phyloP scores from a whole-genome alignment of 75 land plant genomes.

The Sequoiadendron giganteum region DNA sequence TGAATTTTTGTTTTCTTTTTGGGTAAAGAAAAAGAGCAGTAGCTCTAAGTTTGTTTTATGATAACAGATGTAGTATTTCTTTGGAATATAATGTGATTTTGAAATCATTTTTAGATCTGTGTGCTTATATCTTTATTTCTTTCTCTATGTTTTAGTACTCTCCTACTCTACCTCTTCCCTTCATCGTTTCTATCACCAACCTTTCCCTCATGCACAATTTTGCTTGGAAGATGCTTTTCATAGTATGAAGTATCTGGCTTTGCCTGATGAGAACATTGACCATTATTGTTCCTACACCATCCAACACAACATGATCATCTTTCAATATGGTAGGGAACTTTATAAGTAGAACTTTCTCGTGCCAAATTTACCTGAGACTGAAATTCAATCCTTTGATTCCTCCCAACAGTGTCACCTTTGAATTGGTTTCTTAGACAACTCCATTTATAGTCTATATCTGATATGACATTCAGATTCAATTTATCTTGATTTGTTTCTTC shows the following conservation, averaged over 20 bases:
- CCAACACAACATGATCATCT: slow-evolving; percentile 36
- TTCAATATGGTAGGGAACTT: background rate
- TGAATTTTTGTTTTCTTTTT: too few relatives aligned
- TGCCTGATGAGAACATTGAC: slow-evolving; percentile 63
- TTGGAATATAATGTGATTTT: too few relatives aligned
- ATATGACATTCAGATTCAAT: background rate
- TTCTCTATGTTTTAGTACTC: too few relatives aligned
- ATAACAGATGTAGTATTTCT: too few relatives aligned
- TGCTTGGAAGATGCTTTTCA: slow-evolving; percentile 83
- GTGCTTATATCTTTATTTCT: too few relatives aligned
- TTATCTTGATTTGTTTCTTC: background rate
- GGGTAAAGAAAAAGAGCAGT: too few relatives aligned
- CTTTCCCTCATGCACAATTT: slow-evolving; percentile 59
- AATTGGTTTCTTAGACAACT: background rate
- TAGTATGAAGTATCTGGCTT: slow-evolving; percentile 71
- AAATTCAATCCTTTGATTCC: slow-evolving; percentile 7
- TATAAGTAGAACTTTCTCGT: slow-evolving; percentile 16
- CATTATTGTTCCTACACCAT: slow-evolving; percentile 29
- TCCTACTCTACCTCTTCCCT: too few relatives aligned
- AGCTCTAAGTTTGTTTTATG: too few relatives aligned
- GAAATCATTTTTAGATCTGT: too few relatives aligned
- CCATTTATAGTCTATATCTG: background rate
- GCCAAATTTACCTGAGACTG: slow-evolving; percentile 1
- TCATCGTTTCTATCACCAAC: slow-evolving; percentile 50
- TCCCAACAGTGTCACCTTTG: slow-evolving; percentile 1